These are phyloP conservation scores for Emergomyces pasteurianus DNA, from an alignment of 2,329 filamentous ascomycete genomes.

Conservation along the genomic window DNA sequence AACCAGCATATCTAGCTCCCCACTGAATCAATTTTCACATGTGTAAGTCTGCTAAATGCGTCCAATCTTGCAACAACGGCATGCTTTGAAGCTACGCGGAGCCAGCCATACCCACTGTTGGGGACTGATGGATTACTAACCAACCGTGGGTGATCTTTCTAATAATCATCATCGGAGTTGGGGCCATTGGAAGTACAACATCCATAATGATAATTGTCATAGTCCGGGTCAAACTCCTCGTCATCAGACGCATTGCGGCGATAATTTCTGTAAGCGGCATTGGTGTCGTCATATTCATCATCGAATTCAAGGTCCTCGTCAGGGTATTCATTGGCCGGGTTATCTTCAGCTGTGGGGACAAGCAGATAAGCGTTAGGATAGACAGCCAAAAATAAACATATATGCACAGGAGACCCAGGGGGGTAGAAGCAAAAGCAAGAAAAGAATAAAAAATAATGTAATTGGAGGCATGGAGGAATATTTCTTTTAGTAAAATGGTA, in stretches of 20 bases:
- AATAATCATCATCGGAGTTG: constrained; percentile 19
- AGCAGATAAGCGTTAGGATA: not conserved
- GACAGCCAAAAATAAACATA: not conserved
- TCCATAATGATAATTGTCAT: constrained; percentile 17
- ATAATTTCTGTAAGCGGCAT: constrained; percentile 29
- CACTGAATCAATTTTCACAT: not conserved
- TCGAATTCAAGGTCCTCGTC: constrained; percentile 38
- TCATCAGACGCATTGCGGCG: constrained; percentile 32
- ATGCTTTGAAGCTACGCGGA: not conserved
- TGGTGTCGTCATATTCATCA: constrained; percentile 33
- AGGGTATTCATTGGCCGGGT: constrained; percentile 40
- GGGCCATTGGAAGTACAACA: constrained; percentile 10
- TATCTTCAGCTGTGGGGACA: constrained; percentile 32
- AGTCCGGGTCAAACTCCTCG: constrained; percentile 32
- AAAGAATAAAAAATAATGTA: not conserved
- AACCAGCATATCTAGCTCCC: not conserved
- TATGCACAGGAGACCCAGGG: not conserved
- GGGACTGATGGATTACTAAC: not conserved
- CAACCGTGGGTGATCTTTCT: not conserved
- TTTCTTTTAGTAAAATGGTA: not conserved
- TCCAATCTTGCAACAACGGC: not conserved
- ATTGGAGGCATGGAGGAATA: not conserved
- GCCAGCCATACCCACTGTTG: not conserved
- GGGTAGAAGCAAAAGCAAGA: not conserved
- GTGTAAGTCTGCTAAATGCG: not conserved